phyloP scores from a whole-genome alignment of 192 early-diverging fungal genomes.

The Podochytrium sp. region DNA sequence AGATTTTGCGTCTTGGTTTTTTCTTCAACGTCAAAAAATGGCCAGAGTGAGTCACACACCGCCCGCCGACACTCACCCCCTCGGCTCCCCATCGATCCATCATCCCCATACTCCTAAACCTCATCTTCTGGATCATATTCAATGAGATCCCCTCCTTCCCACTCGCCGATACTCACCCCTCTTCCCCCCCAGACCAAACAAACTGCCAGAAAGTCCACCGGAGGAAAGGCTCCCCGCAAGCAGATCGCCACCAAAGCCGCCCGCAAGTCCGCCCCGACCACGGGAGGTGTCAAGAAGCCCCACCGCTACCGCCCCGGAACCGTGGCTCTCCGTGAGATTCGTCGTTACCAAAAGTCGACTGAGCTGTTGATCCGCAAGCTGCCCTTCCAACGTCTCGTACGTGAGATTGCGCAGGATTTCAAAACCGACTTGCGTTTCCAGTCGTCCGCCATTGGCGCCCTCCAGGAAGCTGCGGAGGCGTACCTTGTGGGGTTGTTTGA shows the following conservation, averaged over 20 bases:
- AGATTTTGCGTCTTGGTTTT: too few relatives aligned
- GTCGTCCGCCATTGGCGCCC: conserved; percentile 97
- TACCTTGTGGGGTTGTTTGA: conserved; percentile 59
- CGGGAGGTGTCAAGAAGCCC: conserved; percentile 88
- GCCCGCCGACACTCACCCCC: too few relatives aligned
- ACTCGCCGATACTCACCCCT: too few relatives aligned
- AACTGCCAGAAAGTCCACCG: conserved; percentile 98
- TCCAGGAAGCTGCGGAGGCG: conserved; percentile 92
- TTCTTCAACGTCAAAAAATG: too few relatives aligned
- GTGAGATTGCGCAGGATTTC: conserved; percentile 99
- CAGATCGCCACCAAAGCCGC: conserved; percentile 93
- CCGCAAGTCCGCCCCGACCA: conserved; percentile 91
- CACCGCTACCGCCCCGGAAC: conserved; percentile 68
- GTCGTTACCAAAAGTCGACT: conserved; percentile 89
- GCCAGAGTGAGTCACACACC: too few relatives aligned
- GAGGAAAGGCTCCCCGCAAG: conserved; percentile 98
- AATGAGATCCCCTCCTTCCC: too few relatives aligned
- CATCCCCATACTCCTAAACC: too few relatives aligned
- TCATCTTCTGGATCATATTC: too few relatives aligned
- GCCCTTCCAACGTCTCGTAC: conserved; percentile 90
- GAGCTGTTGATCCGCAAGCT: conserved; percentile 84
- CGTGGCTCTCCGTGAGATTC: conserved; percentile 84
- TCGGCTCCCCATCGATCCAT: too few relatives aligned
- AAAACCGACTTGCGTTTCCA: conserved; percentile 99
- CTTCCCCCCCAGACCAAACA: conserved; percentile 83